These are phyloP conservation scores for Cladosporium sp. DNA, from an alignment of 2,329 filamentous ascomycete genomes.

Conservation along the genomic window DNA sequence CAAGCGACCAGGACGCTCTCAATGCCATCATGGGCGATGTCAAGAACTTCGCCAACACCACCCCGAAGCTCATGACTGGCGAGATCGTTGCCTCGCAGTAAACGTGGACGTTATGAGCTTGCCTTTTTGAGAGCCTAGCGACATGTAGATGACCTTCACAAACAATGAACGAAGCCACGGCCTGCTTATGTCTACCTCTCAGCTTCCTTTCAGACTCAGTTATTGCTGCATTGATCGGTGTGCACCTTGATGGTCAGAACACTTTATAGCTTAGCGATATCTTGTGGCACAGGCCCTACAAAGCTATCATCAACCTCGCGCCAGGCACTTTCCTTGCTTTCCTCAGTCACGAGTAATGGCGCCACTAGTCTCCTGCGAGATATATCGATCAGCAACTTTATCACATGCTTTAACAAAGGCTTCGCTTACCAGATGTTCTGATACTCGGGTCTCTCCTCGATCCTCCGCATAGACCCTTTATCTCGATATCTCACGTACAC, in stretches of 20 bases:
- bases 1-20: slow-evolving; percentile 25
- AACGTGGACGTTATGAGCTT: neutral
- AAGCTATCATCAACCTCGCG: slow-evolving; percentile 34
- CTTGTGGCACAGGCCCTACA: slow-evolving; percentile 21
- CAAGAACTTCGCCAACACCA: slow-evolving; percentile 38
- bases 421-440: slow-evolving; percentile 26
- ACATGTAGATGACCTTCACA: neutral
- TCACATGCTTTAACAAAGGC: neutral
- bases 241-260: neutral
- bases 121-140: neutral
- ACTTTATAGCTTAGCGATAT: neutral
- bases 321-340: slow-evolving; percentile 29
- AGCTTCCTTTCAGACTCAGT: neutral
- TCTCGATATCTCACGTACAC: slow-evolving; percentile 30
- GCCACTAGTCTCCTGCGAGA: neutral
- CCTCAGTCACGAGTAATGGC: neutral
- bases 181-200: neutral
- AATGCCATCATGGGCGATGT: slow-evolving; percentile 36
- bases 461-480: slow-evolving; percentile 21
- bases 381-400: neutral
- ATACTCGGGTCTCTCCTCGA: slow-evolving; percentile 29
- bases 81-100: slow-evolving; percentile 29
- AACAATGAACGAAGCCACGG: neutral
- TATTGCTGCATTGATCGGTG: neutral
- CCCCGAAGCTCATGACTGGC: slow-evolving; percentile 36